phyloP scores from a whole-genome alignment of 306 rosid genomes.

The Abrus pulchellus region DNA sequence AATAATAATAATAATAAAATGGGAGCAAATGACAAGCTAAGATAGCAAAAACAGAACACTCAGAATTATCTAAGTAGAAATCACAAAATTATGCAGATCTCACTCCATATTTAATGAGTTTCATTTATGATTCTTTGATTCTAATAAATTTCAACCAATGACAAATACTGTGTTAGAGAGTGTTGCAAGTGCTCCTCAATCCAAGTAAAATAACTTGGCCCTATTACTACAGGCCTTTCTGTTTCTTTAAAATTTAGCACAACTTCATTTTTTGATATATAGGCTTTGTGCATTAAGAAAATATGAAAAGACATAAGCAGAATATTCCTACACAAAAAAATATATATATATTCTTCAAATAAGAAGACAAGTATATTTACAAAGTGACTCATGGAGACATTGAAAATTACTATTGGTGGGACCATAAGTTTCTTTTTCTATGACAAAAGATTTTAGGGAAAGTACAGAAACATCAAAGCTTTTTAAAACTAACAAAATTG shows the following conservation, averaged over 20 bases:
- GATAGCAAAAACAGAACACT: conserved; percentile 31
- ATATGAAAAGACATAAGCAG: conserved; percentile 6
- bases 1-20: conserved; percentile 4
- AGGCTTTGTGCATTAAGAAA: conserved; percentile 20
- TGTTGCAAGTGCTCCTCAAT: no score
- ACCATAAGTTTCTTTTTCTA: conserved; percentile 11
- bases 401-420: conserved; percentile 3
- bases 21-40: conserved; percentile 15
- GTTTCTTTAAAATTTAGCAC: conserved; percentile 33
- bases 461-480: not conserved
- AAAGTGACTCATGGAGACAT: not conserved
- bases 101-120: no score
- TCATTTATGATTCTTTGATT: no score
- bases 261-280: conserved; percentile 5
- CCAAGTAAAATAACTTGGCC: not conserved
- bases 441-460: conserved; percentile 22
- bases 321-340: conserved; percentile 7
- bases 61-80: conserved; percentile 29
- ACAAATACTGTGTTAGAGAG: no score
- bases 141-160: no score
- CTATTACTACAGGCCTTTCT: conserved; percentile 1
- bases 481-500: not conserved
- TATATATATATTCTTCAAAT: not conserved
- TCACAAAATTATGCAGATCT: no score
- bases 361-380: conserved; percentile 28